Evolutionary conservation across 148 eudicot genomes (phyloP).

Genomic region (Rhododendron molle): DNA sequence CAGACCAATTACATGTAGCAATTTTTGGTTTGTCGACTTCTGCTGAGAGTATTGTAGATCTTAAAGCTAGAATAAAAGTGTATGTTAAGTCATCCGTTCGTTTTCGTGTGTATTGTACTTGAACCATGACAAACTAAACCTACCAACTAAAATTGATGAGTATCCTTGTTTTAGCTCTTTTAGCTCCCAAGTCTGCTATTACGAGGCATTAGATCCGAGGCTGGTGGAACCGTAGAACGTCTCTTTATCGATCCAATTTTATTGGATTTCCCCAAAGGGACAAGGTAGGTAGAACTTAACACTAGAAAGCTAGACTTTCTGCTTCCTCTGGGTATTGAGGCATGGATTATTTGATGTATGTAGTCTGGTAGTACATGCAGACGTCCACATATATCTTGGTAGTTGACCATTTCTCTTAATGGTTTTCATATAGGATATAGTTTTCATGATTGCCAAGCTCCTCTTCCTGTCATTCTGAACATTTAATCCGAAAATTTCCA

Average conservation of each 20-base stretch:
- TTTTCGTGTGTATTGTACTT: not conserved
- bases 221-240: not conserved
- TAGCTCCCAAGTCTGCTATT: not conserved
- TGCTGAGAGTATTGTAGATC: slow-evolving; percentile 53
- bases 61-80: slow-evolving; percentile 53
- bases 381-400: not conserved
- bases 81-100: slow-evolving; percentile 17
- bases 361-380: not conserved
- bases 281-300: not conserved
- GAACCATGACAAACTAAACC: not conserved
- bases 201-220: not conserved
- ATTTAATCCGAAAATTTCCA: not conserved
- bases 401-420: not conserved
- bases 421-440: not conserved
- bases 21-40: slow-evolving; percentile 65
- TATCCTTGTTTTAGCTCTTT: not conserved
- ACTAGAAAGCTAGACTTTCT: not conserved
- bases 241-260: too few species aligned
- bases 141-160: not conserved
- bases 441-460: not conserved
- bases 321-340: not conserved
- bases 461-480: not conserved
- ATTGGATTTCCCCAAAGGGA: too few species aligned
- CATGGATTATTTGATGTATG: not conserved
- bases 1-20: slow-evolving; percentile 54